Percentiles rank a stretch among this genome's conserved stretches.
phyloP scores from a whole-genome alignment of 1,284 basidiomycete genomes.

The Puccinia hordei region DNA sequence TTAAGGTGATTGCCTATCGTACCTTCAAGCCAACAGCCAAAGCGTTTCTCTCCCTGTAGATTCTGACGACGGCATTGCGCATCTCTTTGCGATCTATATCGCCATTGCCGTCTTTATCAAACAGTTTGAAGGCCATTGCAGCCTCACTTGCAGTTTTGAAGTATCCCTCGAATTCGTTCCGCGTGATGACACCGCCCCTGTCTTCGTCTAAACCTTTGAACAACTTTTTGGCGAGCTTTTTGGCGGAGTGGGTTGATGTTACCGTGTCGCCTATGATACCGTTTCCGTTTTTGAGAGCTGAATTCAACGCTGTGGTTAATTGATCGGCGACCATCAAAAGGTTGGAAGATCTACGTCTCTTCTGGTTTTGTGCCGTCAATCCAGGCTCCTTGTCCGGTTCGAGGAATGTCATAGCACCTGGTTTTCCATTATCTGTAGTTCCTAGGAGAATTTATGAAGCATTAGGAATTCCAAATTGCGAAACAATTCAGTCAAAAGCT shows the following conservation, averaged over 20 bases:
- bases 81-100: constrained; percentile 80
- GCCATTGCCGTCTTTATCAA: constrained; percentile 82
- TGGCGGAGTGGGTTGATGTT: constrained; percentile 68
- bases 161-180: constrained; percentile 64
- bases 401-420: neutral
- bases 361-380: constrained; percentile 51
- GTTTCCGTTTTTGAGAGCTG: constrained; percentile 56
- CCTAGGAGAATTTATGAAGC: neutral
- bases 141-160: constrained; percentile 74
- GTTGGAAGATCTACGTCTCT: constrained; percentile 27
- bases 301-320: constrained; percentile 53
- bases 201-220: constrained; percentile 69
- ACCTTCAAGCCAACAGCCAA: constrained; percentile 70
- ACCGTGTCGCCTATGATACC: constrained; percentile 1
- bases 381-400: neutral
- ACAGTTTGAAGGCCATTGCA: constrained; percentile 71
- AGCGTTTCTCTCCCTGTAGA: constrained; percentile 76
- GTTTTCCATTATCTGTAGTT: neutral
- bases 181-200: constrained; percentile 57
- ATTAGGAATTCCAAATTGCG: neutral
- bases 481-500: neutral
- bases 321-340: constrained; percentile 24
- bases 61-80: constrained; percentile 78
- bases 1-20: neutral
- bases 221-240: constrained; percentile 72